Percentiles rank a stretch among this genome's conserved stretches.
Conservation (phyloP, 164 flowering plant species). For the Tinospora cordifolia region DNA sequence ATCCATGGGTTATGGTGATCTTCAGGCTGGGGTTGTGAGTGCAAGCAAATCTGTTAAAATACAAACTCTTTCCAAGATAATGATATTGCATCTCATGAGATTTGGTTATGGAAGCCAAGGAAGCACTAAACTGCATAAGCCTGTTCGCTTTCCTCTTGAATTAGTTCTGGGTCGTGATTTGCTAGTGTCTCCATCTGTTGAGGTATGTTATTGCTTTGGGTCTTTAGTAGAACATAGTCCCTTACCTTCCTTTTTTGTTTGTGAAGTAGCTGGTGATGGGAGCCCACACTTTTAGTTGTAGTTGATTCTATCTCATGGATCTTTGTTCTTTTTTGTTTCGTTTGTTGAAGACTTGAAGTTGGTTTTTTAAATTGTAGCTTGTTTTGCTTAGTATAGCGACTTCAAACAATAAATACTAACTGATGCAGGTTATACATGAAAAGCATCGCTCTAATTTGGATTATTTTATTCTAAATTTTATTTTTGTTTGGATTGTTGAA, state of each 20-base stretch:
- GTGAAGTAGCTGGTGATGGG: not conserved
- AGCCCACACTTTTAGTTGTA: not conserved
- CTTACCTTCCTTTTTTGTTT: not conserved
- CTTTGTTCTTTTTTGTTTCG: not conserved
- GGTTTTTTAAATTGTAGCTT: not conserved
- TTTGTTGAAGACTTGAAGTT: not conserved
- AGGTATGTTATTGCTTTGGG: conserved; percentile 35
- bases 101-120: conserved; percentile 85
- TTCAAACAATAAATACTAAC: no score
- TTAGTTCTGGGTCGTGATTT: conserved; percentile 62
- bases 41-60: conserved; percentile 82
- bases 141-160: conserved; percentile 79
- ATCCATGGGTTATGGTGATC: not conserved
- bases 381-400: not conserved
- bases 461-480: no score
- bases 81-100: conserved; percentile 97
- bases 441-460: no score
- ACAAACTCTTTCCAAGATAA: conserved; percentile 67
- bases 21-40: conserved; percentile 40
- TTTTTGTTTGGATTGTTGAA: no score
- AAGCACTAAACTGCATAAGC: conserved; percentile 80
- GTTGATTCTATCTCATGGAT: not conserved
- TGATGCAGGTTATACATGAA: no score
- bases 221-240: not conserved
- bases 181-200: conserved; percentile 56